Evolutionary conservation across 2,329 filamentous ascomycete genomes (phyloP).

Genomic region (Paraphoma chrysanthemicola): DNA sequence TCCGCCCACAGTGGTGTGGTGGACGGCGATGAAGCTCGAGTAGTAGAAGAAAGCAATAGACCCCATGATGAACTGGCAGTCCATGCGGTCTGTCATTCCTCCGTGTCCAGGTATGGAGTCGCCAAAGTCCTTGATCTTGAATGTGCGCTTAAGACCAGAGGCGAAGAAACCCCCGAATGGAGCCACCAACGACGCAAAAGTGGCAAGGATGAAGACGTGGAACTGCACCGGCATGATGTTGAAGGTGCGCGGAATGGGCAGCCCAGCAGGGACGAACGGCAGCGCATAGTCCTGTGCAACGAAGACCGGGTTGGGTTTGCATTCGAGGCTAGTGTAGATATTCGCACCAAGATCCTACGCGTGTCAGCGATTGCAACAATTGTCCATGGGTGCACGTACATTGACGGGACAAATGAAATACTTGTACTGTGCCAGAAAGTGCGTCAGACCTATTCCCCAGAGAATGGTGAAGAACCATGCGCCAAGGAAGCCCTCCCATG

Average conservation of each 20-base stretch:
- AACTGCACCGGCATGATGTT: slow-evolving; percentile 88
- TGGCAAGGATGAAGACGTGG: slow-evolving; percentile 87
- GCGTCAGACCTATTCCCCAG: slow-evolving; percentile 82
- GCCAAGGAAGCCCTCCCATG: slow-evolving; percentile 94
- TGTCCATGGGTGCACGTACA: slow-evolving; percentile 52
- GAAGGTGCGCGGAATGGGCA: slow-evolving; percentile 73
- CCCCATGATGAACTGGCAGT: slow-evolving; percentile 99
- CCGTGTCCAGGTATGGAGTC: slow-evolving; percentile 97
- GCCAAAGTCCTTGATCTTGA: slow-evolving; percentile 99
- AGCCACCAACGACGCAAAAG: slow-evolving; percentile 94
- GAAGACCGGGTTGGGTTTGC: slow-evolving; percentile 91
- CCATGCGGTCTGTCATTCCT: slow-evolving; percentile 98
- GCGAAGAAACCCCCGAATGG: slow-evolving; percentile 99
- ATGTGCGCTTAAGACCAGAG: slow-evolving; percentile 94
- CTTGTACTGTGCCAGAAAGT: slow-evolving; percentile 85
- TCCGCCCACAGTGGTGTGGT: slow-evolving; percentile 83
- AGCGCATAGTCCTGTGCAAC: slow-evolving; percentile 76
- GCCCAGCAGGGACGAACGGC: slow-evolving; percentile 53
- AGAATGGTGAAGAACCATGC: slow-evolving; percentile 95
- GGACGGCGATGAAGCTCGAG: slow-evolving; percentile 91
- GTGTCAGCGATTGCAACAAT: slow-evolving; percentile 6
- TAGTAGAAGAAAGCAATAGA: slow-evolving; percentile 99
- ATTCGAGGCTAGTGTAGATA: slow-evolving; percentile 87
- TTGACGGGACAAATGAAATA: slow-evolving; percentile 99
- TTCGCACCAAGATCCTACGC: slow-evolving; percentile 83